phyloP scores from a whole-genome alignment of 1,284 basidiomycete species.

The Microbotryomycetes sp. region DNA sequence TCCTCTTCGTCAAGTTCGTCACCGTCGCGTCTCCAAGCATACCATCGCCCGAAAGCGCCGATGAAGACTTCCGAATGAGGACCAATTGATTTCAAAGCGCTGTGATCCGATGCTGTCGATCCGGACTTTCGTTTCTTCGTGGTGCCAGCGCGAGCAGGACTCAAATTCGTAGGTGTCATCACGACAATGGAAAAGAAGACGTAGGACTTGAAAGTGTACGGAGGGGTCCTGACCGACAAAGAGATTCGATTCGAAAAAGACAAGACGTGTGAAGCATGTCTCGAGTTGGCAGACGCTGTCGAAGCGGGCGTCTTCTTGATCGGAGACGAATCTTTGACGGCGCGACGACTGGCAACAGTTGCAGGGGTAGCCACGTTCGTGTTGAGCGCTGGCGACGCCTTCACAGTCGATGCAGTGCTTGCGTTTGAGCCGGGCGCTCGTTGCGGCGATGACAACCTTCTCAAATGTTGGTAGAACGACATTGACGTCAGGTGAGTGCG shows the following conservation, averaged over 20 bases:
- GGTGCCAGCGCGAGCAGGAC: neutral
- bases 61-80: conserved; percentile 27
- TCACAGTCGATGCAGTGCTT: conserved; percentile 38
- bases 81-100: conserved; percentile 13
- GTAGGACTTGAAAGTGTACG: conserved; percentile 75
- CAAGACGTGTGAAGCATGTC: conserved; percentile 39
- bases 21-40: conserved; percentile 27
- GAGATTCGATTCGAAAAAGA: conserved; percentile 78
- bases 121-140: conserved; percentile 9
- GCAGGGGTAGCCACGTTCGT: neutral
- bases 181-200: conserved; percentile 76
- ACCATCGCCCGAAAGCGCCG: conserved; percentile 36
- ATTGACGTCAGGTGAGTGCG: conserved; percentile 89
- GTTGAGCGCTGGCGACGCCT: conserved; percentile 43
- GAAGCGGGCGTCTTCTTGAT: neutral
- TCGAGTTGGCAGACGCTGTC: neutral
- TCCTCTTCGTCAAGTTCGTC: conserved; percentile 25
- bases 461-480: conserved; percentile 87
- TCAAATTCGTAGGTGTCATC: conserved; percentile 41
- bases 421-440: conserved; percentile 46
- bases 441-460: conserved; percentile 64
- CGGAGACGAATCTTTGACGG: neutral
- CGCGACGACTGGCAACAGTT: neutral
- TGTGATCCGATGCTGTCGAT: conserved; percentile 14
- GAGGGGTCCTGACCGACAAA: conserved; percentile 86